Percentiles rank a stretch among this genome's conserved stretches.
These are phyloP conservation scores for Rhizopus sp. DNA, from an alignment of 371 early-diverging fungal genomes.

Conservation along the genomic window DNA sequence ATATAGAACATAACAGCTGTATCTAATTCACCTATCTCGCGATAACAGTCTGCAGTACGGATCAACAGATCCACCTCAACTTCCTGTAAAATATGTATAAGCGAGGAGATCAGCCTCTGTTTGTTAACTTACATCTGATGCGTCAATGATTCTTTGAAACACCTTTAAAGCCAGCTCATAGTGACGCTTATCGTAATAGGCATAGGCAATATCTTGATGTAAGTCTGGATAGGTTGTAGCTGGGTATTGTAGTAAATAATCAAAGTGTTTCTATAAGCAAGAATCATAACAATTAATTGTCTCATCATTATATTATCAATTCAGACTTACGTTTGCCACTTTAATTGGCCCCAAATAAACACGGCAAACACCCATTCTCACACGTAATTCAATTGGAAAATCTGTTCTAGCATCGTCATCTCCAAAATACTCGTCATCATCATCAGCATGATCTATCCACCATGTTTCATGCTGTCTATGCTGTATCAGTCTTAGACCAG, in stretches of 20 bases:
- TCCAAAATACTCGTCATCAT: constrained; percentile 59
- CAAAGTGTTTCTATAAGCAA: constrained; percentile 64
- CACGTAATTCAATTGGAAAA: constrained; percentile 82
- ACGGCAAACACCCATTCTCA: constrained; percentile 84
- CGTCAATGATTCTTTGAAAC: constrained; percentile 60
- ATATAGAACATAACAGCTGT: constrained; percentile 64
- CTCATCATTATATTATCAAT: background rate
- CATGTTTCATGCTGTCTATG: constrained; percentile 62
- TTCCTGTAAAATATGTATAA: constrained; percentile 28
- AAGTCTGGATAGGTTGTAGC: constrained; percentile 73
- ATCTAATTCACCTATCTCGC: constrained; percentile 67
- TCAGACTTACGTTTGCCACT: constrained; percentile 60
- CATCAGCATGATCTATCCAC: constrained; percentile 56
- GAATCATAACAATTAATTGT: background rate
- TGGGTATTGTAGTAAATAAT: constrained; percentile 55
- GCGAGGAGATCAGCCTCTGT: constrained; percentile 9
- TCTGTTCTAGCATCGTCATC: constrained; percentile 37
- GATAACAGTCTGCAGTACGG: constrained; percentile 70
- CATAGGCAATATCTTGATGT: constrained; percentile 81
- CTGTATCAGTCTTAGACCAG: constrained; percentile 71
- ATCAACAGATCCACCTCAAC: constrained; percentile 51
- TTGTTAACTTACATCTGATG: constrained; percentile 49
- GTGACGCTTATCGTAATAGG: constrained; percentile 72
- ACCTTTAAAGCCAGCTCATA: constrained; percentile 65
- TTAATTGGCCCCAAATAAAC: constrained; percentile 70